These are phyloP conservation scores for Fusarium staphyleae DNA, from an alignment of 2,329 filamentous ascomycete genomes.

Conservation along the genomic window DNA sequence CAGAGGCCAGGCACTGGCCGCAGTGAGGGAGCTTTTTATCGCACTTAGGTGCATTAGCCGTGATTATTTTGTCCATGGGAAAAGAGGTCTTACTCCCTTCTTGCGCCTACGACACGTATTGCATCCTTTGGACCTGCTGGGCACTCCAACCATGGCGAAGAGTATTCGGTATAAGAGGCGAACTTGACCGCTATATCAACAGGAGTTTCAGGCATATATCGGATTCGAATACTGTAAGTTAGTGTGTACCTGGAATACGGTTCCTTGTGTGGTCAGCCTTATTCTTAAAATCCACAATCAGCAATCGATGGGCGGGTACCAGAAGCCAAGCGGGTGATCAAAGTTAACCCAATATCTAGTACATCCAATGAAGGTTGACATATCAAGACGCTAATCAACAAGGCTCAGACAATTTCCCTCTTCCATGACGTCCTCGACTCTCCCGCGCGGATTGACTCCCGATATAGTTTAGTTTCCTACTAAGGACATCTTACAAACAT, in stretches of 20 bases:
- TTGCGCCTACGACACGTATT: conserved; percentile 14
- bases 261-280: neutral
- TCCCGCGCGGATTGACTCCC: conserved; percentile 23
- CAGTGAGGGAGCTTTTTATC: conserved; percentile 8
- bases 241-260: too few species aligned
- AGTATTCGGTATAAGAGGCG: neutral
- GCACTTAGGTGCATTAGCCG: neutral
- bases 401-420: neutral
- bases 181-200: neutral
- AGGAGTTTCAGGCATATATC: neutral
- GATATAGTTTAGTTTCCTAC: conserved; percentile 9
- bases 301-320: too few species aligned
- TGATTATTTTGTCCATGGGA: neutral
- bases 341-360: too few species aligned
- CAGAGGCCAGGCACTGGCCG: conserved; percentile 7
- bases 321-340: too few species aligned
- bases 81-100: conserved; percentile 15
- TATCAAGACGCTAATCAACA: neutral
- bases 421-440: conserved; percentile 28
- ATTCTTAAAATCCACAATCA: too few species aligned
- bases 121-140: conserved; percentile 18
- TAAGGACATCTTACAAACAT: neutral
- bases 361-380: too few species aligned
- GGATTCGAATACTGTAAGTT: too few species aligned
- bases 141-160: conserved; percentile 18